Conservation (phyloP, 2,329 filamentous ascomycete species). For the Aspergillus oerlinghausenensis region DNA sequence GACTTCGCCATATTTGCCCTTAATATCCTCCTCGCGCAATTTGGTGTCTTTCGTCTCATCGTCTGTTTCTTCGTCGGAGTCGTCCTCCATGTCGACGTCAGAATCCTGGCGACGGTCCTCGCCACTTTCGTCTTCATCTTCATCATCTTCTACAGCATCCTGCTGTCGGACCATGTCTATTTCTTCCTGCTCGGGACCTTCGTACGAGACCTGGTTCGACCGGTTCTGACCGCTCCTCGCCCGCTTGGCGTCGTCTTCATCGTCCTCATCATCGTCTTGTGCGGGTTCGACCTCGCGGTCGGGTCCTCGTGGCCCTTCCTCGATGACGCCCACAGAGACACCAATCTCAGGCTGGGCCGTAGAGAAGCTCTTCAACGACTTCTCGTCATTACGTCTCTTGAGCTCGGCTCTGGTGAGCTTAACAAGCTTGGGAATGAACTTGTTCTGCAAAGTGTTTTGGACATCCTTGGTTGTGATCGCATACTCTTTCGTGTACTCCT, state of each 20-base stretch:
- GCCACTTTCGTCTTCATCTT: conserved; percentile 48
- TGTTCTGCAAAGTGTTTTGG: conserved; percentile 70
- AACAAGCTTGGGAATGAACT: conserved; percentile 69
- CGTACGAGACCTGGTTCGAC: conserved; percentile 79
- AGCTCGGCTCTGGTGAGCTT: conserved; percentile 70
- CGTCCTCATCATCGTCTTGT: conserved; percentile 69
- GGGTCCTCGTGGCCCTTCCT: conserved; percentile 46
- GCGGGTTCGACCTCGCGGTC: conserved; percentile 56
- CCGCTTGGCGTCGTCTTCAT: conserved; percentile 65
- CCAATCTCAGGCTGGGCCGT: conserved; percentile 75
- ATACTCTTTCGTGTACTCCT: conserved; percentile 82
- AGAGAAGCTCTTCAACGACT: conserved; percentile 51
- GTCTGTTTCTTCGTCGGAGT: conserved; percentile 38
- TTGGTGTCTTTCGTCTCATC: conserved; percentile 41
- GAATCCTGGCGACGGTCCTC: conserved; percentile 24
- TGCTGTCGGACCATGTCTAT: conserved; percentile 67
- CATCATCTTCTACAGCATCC: conserved; percentile 50
- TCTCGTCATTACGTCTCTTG: conserved; percentile 66
- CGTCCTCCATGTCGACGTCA: conserved; percentile 34
- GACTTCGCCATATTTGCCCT: conserved; percentile 61
- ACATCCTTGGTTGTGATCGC: conserved; percentile 77
- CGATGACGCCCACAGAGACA: conserved; percentile 53
- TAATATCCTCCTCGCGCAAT: conserved; percentile 60
- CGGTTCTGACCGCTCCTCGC: conserved; percentile 64
- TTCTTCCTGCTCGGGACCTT: conserved; percentile 89